Conservation (phyloP, 176 grass and related monocot genomes). For the Carex cristatella region DNA sequence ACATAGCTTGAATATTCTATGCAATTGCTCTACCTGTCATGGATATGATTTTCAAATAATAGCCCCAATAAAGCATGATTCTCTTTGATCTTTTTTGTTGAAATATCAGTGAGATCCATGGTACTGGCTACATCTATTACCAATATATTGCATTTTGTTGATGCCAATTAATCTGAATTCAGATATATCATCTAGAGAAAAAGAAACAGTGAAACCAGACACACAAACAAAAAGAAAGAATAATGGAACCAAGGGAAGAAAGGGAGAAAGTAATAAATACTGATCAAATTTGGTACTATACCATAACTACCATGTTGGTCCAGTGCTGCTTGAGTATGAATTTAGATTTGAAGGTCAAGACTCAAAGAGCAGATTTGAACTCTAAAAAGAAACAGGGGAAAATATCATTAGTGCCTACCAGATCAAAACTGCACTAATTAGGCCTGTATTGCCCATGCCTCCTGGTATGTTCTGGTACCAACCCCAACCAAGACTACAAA, state of each 20-base stretch:
- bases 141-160: not conserved
- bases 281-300: not conserved
- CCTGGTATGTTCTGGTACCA: not conserved
- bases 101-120: not conserved
- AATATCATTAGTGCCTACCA: not conserved
- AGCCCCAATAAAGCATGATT: not conserved
- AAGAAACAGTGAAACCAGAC: not conserved
- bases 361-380: not conserved
- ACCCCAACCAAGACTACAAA: not conserved
- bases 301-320: not conserved
- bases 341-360: not conserved
- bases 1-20: constrained; percentile 55
- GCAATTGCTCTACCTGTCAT: constrained; percentile 49
- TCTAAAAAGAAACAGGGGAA: not conserved
- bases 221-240: not conserved
- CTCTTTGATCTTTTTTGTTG: not conserved
- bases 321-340: not conserved
- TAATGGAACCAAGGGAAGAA: not conserved
- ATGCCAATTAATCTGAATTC: not conserved
- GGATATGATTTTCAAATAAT: not conserved
- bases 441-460: not conserved
- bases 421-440: not conserved
- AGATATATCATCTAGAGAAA: not conserved
- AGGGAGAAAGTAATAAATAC: not conserved
- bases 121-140: not conserved